Conservation (phyloP, 176 grass and related monocot species). For the Secale cereale region DNA sequence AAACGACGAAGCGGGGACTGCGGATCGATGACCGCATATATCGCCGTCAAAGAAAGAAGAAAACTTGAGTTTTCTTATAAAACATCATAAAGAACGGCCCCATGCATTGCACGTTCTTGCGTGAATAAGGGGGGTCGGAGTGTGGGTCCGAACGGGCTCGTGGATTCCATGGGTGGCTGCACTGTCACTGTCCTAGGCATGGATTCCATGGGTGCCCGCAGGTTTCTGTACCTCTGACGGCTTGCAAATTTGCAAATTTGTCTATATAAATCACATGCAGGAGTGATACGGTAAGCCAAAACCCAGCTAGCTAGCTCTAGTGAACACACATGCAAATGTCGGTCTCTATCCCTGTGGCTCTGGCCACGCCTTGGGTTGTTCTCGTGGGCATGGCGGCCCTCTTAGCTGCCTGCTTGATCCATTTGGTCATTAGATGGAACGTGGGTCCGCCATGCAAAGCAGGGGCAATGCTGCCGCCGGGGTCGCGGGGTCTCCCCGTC, state of each 20-base stretch:
- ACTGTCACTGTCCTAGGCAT: not conserved
- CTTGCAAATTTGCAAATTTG: not conserved
- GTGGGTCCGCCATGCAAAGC: not conserved
- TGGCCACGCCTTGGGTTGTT: not conserved
- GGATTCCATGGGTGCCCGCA: too few species aligned
- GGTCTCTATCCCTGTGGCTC: not conserved
- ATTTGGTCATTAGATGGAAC: constrained; percentile 14
- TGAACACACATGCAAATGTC: not conserved
- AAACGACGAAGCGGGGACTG: too few species aligned
- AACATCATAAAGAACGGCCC: too few species aligned
- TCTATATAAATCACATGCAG: not conserved
- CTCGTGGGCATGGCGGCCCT: not conserved
- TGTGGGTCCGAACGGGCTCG: not conserved
- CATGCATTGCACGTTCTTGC: not conserved
- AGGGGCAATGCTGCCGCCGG: constrained; percentile 14
- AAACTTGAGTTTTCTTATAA: not conserved
- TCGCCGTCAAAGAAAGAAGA: not conserved
- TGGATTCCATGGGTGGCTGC: not conserved
- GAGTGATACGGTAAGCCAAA: not conserved
- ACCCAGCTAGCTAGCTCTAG: not conserved
- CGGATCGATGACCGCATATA: not conserved
- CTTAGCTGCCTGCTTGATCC: not conserved
- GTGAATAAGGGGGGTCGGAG: not conserved
- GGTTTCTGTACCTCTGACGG: not conserved
- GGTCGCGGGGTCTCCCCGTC: constrained; percentile 45